Percentiles rank a stretch among this genome's conserved stretches.
These are phyloP conservation scores for Hura crepitans DNA, from an alignment of 441 rosid species.

Conservation along the genomic window DNA sequence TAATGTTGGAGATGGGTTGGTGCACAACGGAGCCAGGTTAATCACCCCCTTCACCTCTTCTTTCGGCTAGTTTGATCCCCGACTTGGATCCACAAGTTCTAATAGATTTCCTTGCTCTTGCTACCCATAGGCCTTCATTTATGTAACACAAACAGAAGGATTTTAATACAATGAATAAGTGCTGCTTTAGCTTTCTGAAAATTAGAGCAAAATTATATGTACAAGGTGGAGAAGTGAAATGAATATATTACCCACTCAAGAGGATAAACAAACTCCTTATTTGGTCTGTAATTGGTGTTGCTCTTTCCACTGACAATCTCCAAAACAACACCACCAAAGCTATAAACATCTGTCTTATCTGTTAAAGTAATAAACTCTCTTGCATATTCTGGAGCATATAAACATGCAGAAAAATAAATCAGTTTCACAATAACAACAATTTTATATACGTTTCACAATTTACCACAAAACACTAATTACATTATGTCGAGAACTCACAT, in stretches of 20 bases:
- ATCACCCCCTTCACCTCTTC: constrained; percentile 51
- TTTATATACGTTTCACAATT: no score
- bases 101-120: constrained; percentile 46
- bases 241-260: constrained; percentile 65
- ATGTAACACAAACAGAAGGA: background rate
- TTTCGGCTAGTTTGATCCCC: constrained; percentile 38
- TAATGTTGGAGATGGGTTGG: constrained; percentile 55
- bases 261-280: constrained; percentile 62
- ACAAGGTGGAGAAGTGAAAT: background rate
- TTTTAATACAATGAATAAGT: background rate
- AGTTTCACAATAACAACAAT: background rate
- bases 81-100: constrained; percentile 51
- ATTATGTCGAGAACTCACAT: constrained; percentile 39
- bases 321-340: constrained; percentile 68
- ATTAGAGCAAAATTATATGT: background rate
- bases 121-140: constrained; percentile 45
- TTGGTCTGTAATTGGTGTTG: constrained; percentile 69
- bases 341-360: constrained; percentile 83
- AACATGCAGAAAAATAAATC: background rate
- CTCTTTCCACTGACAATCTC: constrained; percentile 75
- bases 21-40: constrained; percentile 54
- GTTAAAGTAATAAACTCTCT: constrained; percentile 93
- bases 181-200: background rate
- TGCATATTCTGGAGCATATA: constrained; percentile 89
- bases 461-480: background rate